phyloP scores from a whole-genome alignment of 192 early-diverging fungal species.

The Mycoemilia scoparia region DNA sequence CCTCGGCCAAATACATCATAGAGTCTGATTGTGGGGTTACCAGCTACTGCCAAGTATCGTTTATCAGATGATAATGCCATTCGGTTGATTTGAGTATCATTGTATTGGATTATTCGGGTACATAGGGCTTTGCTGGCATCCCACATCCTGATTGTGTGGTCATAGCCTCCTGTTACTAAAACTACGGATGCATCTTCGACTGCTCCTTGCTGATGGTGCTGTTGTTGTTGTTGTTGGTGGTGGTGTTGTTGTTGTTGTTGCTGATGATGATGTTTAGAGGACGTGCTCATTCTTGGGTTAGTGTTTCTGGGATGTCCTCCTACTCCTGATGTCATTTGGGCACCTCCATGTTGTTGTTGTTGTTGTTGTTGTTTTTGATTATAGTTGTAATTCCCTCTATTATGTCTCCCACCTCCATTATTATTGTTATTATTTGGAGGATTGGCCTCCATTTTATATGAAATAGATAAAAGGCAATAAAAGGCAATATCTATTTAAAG shows the following conservation, averaged over 20 bases:
- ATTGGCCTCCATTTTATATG: too few relatives aligned
- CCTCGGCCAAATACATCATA: conserved; percentile 26
- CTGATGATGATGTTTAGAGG: conserved; percentile 14
- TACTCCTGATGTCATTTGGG: too few relatives aligned
- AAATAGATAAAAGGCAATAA: too few relatives aligned
- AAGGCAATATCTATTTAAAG: too few relatives aligned
- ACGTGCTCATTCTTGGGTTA: too few relatives aligned
- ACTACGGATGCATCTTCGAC: conserved; percentile 27
- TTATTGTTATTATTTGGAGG: too few relatives aligned
- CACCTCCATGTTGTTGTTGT: too few relatives aligned
- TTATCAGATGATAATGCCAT: conserved; percentile 29
- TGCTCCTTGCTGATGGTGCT: conserved; percentile 3
- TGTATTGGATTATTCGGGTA: conserved; percentile 26
- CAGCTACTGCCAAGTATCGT: conserved; percentile 27
- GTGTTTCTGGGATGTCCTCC: too few relatives aligned
- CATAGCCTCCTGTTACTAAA: conserved; percentile 26
- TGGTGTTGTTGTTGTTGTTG: conserved; percentile 6
- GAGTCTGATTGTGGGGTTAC: conserved; percentile 23
- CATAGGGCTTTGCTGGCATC: conserved; percentile 31
- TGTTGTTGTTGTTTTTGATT: too few relatives aligned
- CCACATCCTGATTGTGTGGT: conserved; percentile 33
- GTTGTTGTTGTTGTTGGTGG: conserved; percentile 3
- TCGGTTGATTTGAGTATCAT: conserved; percentile 28
- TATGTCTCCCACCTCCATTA: too few relatives aligned
- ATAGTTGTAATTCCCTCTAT: too few relatives aligned